Evolutionary conservation across 1,284 basidiomycete genomes (phyloP).

Genomic region (Irpex sp.): DNA sequence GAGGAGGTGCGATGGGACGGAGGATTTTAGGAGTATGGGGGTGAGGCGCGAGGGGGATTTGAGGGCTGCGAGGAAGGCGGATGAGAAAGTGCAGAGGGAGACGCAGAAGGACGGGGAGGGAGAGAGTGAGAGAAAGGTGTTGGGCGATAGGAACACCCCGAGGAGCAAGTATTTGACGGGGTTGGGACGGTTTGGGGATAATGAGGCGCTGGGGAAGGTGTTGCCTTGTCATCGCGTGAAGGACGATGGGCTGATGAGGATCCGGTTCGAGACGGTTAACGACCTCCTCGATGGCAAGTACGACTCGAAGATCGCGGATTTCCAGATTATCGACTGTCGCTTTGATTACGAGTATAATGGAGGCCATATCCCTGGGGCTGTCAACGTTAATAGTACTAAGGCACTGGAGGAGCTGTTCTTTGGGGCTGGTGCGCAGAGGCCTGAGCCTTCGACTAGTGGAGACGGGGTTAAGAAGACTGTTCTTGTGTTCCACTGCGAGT

Average conservation of each 20-base stretch:
- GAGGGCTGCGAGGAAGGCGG: slow-evolving; percentile 40
- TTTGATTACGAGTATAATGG: slow-evolving; percentile 97
- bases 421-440: slow-evolving; percentile 51
- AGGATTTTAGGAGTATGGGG: slow-evolving; percentile 69
- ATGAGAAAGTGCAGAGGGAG: neutral
- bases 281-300: slow-evolving; percentile 74
- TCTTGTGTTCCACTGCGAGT: slow-evolving; percentile 98
- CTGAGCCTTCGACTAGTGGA: slow-evolving; percentile 79
- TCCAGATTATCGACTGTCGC: slow-evolving; percentile 90
- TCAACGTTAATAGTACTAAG: slow-evolving; percentile 87
- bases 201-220: slow-evolving; percentile 89
- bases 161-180: slow-evolving; percentile 35
- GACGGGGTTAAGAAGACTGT: slow-evolving; percentile 75
- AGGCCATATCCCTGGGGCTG: slow-evolving; percentile 89
- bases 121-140: slow-evolving; percentile 8
- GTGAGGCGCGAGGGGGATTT: slow-evolving; percentile 22
- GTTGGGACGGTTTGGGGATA: slow-evolving; percentile 77
- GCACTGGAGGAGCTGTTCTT: slow-evolving; percentile 83
- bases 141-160: slow-evolving; percentile 29
- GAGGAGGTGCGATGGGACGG: slow-evolving; percentile 72
- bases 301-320: slow-evolving; percentile 60
- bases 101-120: slow-evolving; percentile 6
- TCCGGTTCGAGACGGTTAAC: slow-evolving; percentile 79
- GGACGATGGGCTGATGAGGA: slow-evolving; percentile 94
- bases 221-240: slow-evolving; percentile 91